Evolutionary conservation across 2,329 filamentous ascomycete genomes (phyloP).

Genomic region (Pseudogymnoascus sp.): DNA sequence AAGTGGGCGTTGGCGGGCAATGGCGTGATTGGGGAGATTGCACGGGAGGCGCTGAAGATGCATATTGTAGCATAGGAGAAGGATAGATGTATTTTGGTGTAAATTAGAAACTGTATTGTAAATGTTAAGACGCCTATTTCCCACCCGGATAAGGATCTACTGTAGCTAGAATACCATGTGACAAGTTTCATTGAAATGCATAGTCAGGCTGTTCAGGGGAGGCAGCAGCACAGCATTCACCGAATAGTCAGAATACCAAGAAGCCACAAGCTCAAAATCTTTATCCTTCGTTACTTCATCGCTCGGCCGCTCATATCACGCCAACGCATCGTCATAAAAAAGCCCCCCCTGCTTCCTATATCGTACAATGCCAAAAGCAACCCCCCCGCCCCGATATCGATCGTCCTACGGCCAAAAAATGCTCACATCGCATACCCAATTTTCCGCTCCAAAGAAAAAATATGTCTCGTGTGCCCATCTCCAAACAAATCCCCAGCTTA

Average conservation of each 20-base stretch:
- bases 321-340: neutral
- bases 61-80: neutral
- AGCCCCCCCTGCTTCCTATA: neutral
- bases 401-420: neutral
- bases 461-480: neutral
- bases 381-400: neutral
- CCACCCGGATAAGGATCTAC: neutral
- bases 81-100: constrained; percentile 5
- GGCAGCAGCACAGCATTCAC: neutral
- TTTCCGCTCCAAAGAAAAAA: neutral
- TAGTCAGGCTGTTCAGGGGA: neutral
- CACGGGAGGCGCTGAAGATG: constrained; percentile 51
- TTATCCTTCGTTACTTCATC: constrained; percentile 1
- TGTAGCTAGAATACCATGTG: neutral
- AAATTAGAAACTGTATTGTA: constrained; percentile 9
- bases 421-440: neutral
- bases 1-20: constrained; percentile 78
- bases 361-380: neutral
- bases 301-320: constrained; percentile 4
- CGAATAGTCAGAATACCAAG: neutral
- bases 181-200: neutral
- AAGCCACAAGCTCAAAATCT: neutral
- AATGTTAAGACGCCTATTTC: neutral
- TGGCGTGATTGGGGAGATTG: constrained; percentile 79
- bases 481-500: neutral